Conservation (phyloP, 257 asterid species). For the Capsicum rhomboideum region DNA sequence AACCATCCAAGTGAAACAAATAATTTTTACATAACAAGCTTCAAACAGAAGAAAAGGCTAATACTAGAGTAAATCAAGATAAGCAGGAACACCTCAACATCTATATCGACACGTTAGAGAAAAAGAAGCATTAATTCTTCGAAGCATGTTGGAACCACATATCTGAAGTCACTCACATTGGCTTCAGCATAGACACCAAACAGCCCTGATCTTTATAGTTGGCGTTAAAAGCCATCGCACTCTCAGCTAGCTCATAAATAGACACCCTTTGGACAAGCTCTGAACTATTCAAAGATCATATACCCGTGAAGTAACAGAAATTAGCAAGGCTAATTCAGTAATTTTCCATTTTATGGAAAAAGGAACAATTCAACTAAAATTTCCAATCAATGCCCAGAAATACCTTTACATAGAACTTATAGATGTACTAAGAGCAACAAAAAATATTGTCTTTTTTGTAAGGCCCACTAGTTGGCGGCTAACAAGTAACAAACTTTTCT, state of each 20-base stretch:
- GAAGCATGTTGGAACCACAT: background rate
- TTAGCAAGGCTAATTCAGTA: background rate
- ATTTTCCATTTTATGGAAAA: background rate
- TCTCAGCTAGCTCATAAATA: slow-evolving; percentile 70
- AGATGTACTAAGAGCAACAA: background rate
- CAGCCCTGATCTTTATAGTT: slow-evolving; percentile 85
- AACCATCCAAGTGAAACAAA: background rate
- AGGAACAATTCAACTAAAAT: background rate
- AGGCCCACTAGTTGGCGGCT: background rate
- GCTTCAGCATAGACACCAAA: slow-evolving; percentile 88
- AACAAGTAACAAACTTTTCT: background rate
- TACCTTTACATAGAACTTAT: background rate
- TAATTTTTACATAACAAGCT: background rate
- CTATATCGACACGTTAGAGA: background rate
- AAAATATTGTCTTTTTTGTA: background rate
- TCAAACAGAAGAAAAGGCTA: background rate
- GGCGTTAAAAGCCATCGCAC: slow-evolving; percentile 83
- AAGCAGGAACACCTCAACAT: background rate
- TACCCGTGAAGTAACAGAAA: slow-evolving; percentile 6
- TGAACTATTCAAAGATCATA: slow-evolving; percentile 43
- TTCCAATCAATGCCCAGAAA: background rate
- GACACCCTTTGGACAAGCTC: slow-evolving; percentile 62
- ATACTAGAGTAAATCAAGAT: background rate
- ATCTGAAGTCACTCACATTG: slow-evolving; percentile 35
- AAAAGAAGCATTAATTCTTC: background rate